Conservation (phyloP, 352 stramenopile species). For the Phytophthora chlamydospora region DNA sequence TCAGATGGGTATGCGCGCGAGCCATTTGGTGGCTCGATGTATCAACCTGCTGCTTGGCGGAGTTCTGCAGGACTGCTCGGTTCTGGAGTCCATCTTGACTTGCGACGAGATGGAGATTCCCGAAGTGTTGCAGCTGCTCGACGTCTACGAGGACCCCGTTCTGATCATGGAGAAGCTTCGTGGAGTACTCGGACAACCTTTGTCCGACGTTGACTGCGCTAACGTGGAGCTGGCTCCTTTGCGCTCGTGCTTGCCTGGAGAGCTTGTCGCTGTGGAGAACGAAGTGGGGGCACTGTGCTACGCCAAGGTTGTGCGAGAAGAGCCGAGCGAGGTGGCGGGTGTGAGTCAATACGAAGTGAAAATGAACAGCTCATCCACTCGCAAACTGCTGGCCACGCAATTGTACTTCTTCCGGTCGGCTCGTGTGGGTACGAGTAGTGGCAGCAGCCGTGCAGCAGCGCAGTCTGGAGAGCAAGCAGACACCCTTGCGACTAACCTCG, state of each 20-base stretch:
- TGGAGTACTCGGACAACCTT: slow-evolving; percentile 55
- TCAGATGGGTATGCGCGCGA: slow-evolving; percentile 46
- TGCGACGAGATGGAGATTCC: slow-evolving; percentile 59
- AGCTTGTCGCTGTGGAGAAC: slow-evolving; percentile 69
- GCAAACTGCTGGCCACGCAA: slow-evolving; percentile 57
- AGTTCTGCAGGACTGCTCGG: slow-evolving; percentile 64
- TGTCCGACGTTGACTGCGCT: slow-evolving; percentile 52
- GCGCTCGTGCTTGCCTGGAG: slow-evolving; percentile 67
- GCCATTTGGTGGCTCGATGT: slow-evolving; percentile 63
- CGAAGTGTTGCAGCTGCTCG: slow-evolving; percentile 55
- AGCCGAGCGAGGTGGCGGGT: slow-evolving; percentile 37
- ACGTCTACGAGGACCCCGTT: slow-evolving; percentile 66
- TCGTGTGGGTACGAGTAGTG: slow-evolving; percentile 33
- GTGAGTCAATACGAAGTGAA: slow-evolving; percentile 71
- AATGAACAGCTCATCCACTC: slow-evolving; percentile 44
- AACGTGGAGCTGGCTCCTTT: slow-evolving; percentile 68
- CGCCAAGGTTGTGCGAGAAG: slow-evolving; percentile 59
- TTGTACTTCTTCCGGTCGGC: slow-evolving; percentile 78
- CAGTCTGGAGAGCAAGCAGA: slow-evolving; percentile 1
- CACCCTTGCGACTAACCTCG: not conserved
- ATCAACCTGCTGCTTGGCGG: slow-evolving; percentile 76
- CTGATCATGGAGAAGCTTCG: slow-evolving; percentile 76
- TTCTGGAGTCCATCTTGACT: slow-evolving; percentile 69
- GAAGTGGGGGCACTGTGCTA: slow-evolving; percentile 58
- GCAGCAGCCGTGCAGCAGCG: not conserved